Conservation (phyloP, 306 rosid species). For the Pterocarpus santalinus region DNA sequence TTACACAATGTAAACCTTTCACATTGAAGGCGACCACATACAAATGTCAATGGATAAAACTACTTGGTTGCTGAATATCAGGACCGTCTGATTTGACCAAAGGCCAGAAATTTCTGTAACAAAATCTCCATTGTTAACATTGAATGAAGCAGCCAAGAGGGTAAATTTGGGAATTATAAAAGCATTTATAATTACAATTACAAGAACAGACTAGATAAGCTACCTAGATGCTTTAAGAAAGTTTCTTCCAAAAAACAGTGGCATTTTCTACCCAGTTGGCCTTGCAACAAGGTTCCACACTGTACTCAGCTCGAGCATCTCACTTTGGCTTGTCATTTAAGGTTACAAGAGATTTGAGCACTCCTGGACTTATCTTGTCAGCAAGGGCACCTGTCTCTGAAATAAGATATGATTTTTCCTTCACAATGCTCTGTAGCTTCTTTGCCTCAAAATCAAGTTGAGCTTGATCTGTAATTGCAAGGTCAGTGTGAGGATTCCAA, state of each 20-base stretch:
- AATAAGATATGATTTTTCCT: constrained; percentile 78
- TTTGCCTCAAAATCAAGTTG: constrained; percentile 77
- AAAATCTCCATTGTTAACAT: constrained; percentile 3
- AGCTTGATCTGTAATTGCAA: constrained; percentile 70
- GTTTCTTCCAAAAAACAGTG: constrained; percentile 16
- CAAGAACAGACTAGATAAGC: constrained; percentile 24
- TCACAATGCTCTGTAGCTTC: constrained; percentile 78
- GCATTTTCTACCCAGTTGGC: background rate
- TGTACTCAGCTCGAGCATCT: constrained; percentile 34
- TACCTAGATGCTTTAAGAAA: constrained; percentile 28
- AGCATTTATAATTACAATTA: background rate
- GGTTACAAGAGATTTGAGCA: constrained; percentile 76
- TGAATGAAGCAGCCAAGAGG: background rate
- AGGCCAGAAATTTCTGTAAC: background rate
- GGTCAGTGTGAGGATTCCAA: constrained; percentile 19
- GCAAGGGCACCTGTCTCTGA: constrained; percentile 85
- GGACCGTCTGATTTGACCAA: background rate
- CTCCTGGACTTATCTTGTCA: constrained; percentile 78
- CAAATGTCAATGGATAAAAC: constrained; percentile 11
- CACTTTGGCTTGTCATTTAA: constrained; percentile 74
- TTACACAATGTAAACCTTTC: background rate
- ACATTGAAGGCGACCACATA: constrained; percentile 15
- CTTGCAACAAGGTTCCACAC: constrained; percentile 6
- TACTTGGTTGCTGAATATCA: background rate
- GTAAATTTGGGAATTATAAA: background rate